phyloP scores from a whole-genome alignment of 2,329 filamentous ascomycete species.

The Exophiala alcalophila region DNA sequence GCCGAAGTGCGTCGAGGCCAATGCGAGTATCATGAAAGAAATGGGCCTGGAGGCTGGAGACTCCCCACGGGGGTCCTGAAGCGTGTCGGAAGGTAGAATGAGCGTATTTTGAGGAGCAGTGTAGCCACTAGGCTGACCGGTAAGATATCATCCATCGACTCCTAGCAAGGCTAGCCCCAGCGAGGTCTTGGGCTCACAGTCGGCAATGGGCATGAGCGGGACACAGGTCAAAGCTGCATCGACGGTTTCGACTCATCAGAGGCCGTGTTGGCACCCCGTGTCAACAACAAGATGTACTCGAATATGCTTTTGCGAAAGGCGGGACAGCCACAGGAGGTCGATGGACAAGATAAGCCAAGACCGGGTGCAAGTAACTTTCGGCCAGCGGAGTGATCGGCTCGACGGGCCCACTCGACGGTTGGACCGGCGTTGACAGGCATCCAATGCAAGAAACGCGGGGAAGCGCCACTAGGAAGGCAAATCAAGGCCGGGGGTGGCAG shows the following conservation, averaged over 20 bases:
- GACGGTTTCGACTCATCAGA: too few relatives aligned
- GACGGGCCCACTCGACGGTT: slow-evolving; percentile 6
- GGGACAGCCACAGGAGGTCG: slow-evolving; percentile 5
- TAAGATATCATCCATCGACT: slow-evolving; percentile 2
- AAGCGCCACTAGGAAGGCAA: slow-evolving; percentile 9
- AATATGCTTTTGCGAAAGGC: slow-evolving; percentile 2
- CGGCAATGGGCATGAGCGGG: too few relatives aligned
- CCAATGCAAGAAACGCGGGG: slow-evolving; percentile 24
- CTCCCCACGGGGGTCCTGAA: too few relatives aligned
- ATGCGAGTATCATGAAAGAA: too few relatives aligned
- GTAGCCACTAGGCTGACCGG: slow-evolving; percentile 12
- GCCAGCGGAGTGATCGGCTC: slow-evolving; percentile 8
- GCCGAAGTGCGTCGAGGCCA: slow-evolving; percentile 19
- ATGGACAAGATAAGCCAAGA: slow-evolving; percentile 8
- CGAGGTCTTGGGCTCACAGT: too few relatives aligned
- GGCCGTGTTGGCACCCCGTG: too few relatives aligned
- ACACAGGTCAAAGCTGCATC: too few relatives aligned
- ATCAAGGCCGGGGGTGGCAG: too few relatives aligned
- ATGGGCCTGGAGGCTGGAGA: too few relatives aligned
- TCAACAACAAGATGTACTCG: too few relatives aligned
- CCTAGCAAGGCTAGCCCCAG: slow-evolving; percentile 20
- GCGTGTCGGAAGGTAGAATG: too few relatives aligned
- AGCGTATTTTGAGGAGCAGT: too few relatives aligned
- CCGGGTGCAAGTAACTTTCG: slow-evolving; percentile 3
- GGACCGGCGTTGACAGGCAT: background rate